phyloP scores from a whole-genome alignment of 2,329 filamentous ascomycete species.

The Phialemonium atrogriseum region DNA sequence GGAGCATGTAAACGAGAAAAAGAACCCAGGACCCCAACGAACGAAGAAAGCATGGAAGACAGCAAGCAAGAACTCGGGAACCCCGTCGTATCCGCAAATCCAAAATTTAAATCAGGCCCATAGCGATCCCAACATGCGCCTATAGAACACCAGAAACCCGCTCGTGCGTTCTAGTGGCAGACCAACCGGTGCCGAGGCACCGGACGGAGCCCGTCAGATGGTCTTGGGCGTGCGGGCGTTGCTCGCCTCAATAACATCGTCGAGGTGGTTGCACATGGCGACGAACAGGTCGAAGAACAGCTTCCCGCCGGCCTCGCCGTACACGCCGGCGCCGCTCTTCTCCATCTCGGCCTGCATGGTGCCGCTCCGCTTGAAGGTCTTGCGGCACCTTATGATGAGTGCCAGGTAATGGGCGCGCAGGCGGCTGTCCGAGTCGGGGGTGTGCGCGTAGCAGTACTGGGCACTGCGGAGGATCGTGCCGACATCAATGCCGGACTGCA shows the following conservation, averaged over 20 bases:
- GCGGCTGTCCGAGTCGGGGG: slow-evolving; percentile 83
- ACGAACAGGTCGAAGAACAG: slow-evolving; percentile 98
- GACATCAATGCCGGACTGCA: slow-evolving; percentile 88
- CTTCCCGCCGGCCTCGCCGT: slow-evolving; percentile 45
- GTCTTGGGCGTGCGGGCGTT: slow-evolving; percentile 54
- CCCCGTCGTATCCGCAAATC: slow-evolving; percentile 6
- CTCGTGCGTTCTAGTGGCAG: slow-evolving; percentile 11
- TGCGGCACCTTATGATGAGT: slow-evolving; percentile 92
- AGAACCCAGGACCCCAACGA: slow-evolving; percentile 22
- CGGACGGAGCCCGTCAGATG: slow-evolving; percentile 31
- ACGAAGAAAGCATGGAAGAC: slow-evolving; percentile 12
- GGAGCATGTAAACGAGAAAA: slow-evolving; percentile 30
- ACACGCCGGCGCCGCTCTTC: slow-evolving; percentile 54
- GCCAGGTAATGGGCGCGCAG: slow-evolving; percentile 96
- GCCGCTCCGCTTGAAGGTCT: slow-evolving; percentile 95
- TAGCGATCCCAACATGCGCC: slow-evolving; percentile 10
- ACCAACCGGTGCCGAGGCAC: slow-evolving; percentile 7
- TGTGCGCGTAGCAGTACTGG: slow-evolving; percentile 92
- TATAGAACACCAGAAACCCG: slow-evolving; percentile 14
- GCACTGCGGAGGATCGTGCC: slow-evolving; percentile 85
- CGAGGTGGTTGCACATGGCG: slow-evolving; percentile 95
- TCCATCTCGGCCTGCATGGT: slow-evolving; percentile 99
- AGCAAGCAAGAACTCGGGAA: slow-evolving; percentile 9
- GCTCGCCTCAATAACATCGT: slow-evolving; percentile 86
- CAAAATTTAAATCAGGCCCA: slow-evolving; percentile 7